phyloP scores from a whole-genome alignment of 2,329 filamentous ascomycete species.

The Fusarium falciforme region DNA sequence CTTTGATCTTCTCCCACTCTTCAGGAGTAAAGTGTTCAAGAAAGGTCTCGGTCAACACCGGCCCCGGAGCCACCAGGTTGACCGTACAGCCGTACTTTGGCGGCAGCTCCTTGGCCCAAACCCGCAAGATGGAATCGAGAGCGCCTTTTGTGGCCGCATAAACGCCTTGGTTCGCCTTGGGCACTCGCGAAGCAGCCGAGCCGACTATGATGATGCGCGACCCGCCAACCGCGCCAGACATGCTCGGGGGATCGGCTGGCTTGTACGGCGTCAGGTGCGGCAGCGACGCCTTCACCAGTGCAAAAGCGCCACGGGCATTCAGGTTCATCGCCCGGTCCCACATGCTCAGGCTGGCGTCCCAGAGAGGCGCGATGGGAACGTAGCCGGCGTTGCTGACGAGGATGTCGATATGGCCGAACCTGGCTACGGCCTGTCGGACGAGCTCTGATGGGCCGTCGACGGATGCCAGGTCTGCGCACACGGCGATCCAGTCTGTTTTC shows the following conservation, averaged over 20 bases:
- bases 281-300: background rate
- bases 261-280: constrained; percentile 10
- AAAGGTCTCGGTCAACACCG: constrained; percentile 11
- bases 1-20: background rate
- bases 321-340: background rate
- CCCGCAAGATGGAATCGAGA: constrained; percentile 5
- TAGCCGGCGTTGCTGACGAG: background rate
- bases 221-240: constrained; percentile 7
- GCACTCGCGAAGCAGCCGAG: constrained; percentile 14
- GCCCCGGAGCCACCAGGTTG: constrained; percentile 23
- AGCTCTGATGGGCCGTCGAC: background rate
- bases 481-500: constrained; percentile 9
- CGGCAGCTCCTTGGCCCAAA: constrained; percentile 16
- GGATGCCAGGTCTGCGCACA: constrained; percentile 5
- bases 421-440: background rate
- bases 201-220: constrained; percentile 13
- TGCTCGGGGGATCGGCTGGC: constrained; percentile 2
- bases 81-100: constrained; percentile 27
- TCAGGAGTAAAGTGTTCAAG: constrained; percentile 2
- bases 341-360: background rate
- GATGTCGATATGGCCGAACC: constrained; percentile 5
- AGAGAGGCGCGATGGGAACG: background rate
- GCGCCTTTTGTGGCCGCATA: constrained; percentile 13
- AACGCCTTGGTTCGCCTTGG: constrained; percentile 4
- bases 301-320: background rate